These are phyloP conservation scores for Fragaria iinumae DNA, from an alignment of 306 rosid species.

Conservation along the genomic window DNA sequence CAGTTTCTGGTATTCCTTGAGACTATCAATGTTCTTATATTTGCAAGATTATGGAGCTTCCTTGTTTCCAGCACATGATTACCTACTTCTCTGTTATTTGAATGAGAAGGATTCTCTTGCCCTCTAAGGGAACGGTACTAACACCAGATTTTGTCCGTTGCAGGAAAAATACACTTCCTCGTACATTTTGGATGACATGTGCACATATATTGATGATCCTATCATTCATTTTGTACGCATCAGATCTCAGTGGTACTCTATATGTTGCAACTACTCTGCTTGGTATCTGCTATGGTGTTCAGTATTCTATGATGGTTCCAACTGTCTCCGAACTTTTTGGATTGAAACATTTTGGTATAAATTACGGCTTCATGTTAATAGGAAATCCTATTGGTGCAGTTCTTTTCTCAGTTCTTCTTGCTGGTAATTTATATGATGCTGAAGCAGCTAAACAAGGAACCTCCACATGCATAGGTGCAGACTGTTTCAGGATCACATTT, in stretches of 20 bases:
- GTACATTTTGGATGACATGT: conserved; percentile 70
- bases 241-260: conserved; percentile 48
- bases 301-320: conserved; percentile 55
- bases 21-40: not conserved
- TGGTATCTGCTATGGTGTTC: conserved; percentile 66
- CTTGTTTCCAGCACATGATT: not conserved
- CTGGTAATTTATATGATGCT: conserved; percentile 57
- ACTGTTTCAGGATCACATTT: conserved; percentile 78
- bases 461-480: conserved; percentile 59
- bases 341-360: conserved; percentile 60
- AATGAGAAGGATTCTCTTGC: not conserved
- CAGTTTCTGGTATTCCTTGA: not conserved
- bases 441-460: conserved; percentile 83
- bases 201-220: conserved; percentile 58
- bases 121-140: not conserved
- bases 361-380: conserved; percentile 51
- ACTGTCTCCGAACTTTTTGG: conserved; percentile 67
- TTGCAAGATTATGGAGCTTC: not conserved
- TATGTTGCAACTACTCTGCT: conserved; percentile 69
- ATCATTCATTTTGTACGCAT: conserved; percentile 57
- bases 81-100: not conserved
- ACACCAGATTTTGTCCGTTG: conserved; percentile 23
- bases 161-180: conserved; percentile 60
- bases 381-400: conserved; percentile 78
- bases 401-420: conserved; percentile 65